Percentiles rank a stretch among this genome's conserved stretches.
Conservation (phyloP, 2,329 filamentous ascomycete species). For the Aspergillus sp. region DNA sequence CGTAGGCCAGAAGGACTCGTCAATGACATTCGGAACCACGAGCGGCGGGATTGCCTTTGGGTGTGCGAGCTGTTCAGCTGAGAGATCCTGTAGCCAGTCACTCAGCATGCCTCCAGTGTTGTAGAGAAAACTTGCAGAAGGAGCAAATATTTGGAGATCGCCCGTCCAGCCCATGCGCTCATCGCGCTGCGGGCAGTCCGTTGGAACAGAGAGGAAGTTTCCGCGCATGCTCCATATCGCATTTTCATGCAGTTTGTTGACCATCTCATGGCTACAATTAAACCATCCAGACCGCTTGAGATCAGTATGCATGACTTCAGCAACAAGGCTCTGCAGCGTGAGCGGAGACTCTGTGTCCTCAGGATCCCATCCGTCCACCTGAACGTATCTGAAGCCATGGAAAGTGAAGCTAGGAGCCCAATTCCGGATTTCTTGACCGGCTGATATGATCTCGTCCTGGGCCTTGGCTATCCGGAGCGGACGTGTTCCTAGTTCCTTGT, state of each 20-base stretch:
- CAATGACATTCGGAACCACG: slow-evolving; percentile 30
- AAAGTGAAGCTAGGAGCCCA: slow-evolving; percentile 56
- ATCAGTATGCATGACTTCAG: slow-evolving; percentile 53
- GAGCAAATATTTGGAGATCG: slow-evolving; percentile 52
- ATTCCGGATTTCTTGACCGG: slow-evolving; percentile 23
- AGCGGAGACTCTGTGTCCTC: slow-evolving; percentile 8
- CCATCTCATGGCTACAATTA: slow-evolving; percentile 50
- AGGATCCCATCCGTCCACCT: slow-evolving; percentile 28
- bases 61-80: slow-evolving; percentile 33
- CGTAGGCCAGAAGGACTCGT: slow-evolving; percentile 10
- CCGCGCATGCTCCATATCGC: slow-evolving; percentile 58
- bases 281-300: slow-evolving; percentile 54
- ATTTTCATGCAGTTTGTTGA: slow-evolving; percentile 59
- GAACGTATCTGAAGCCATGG: slow-evolving; percentile 54
- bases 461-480: slow-evolving; percentile 49
- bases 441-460: slow-evolving; percentile 42
- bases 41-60: slow-evolving; percentile 29
- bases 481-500: slow-evolving; percentile 42
- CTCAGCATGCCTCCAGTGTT: slow-evolving; percentile 52
- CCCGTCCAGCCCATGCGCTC: slow-evolving; percentile 58
- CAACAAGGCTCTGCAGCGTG: slow-evolving; percentile 27
- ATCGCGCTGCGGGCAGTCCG: slow-evolving; percentile 59
- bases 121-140: slow-evolving; percentile 56
- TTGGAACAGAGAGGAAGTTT: slow-evolving; percentile 59
- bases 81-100: slow-evolving; percentile 53